These are phyloP conservation scores for Striga asiatica DNA, from an alignment of 257 asterid genomes.

Conservation along the genomic window DNA sequence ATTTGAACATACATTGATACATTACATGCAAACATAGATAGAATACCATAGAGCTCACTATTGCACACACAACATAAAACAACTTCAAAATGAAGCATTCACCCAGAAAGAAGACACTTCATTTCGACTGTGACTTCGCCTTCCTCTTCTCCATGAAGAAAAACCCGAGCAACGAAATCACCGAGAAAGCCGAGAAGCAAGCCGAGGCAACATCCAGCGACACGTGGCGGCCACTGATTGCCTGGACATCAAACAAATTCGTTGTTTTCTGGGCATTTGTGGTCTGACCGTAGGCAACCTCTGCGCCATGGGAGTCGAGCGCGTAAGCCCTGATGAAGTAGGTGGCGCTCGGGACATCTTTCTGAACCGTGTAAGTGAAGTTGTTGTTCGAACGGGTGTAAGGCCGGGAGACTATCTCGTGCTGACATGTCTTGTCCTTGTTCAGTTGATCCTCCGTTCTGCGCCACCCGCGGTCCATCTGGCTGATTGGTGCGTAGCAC, in stretches of 20 bases:
- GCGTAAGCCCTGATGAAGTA: constrained; percentile 61
- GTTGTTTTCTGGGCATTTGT: constrained; percentile 28
- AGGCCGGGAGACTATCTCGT: constrained; percentile 30
- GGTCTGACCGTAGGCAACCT: constrained; percentile 58
- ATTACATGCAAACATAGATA: too few relatives aligned
- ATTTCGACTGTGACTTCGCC: constrained; percentile 14
- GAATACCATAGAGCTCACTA: too few relatives aligned
- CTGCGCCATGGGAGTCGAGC: constrained; percentile 15
- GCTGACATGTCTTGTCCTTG: constrained; percentile 71
- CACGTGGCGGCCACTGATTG: constrained; percentile 47
- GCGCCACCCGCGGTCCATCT: constrained; percentile 65
- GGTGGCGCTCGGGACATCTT: constrained; percentile 45
- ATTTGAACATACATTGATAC: too few relatives aligned
- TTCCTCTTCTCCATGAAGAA: constrained; percentile 56
- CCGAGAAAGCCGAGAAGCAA: constrained; percentile 65
- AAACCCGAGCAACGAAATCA: constrained; percentile 50
- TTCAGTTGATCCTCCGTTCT: constrained; percentile 36
- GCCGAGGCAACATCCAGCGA: constrained; percentile 41
- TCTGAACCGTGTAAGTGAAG: constrained; percentile 31
- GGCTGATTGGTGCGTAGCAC: constrained; percentile 73
- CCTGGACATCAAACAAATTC: constrained; percentile 36
- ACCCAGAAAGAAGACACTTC: neutral
- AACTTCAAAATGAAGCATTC: too few relatives aligned
- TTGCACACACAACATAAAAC: too few relatives aligned
- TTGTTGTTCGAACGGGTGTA: constrained; percentile 26